Conservation (phyloP, 2,329 filamentous ascomycete species). For the Clarireedia homoeocarpa region DNA sequence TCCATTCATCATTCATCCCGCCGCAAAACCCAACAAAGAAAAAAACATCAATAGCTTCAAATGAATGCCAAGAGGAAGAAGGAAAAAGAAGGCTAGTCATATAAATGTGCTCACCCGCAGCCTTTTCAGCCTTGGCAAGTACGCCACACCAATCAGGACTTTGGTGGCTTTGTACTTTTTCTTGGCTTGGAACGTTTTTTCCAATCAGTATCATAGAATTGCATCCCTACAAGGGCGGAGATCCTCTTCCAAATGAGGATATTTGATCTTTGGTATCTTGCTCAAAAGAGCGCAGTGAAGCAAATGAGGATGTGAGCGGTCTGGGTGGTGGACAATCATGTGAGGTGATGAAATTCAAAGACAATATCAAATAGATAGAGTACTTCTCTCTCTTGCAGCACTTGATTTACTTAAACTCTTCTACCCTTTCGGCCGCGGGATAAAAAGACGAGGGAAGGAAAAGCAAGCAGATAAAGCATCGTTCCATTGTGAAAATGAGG, state of each 20-base stretch:
- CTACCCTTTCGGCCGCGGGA: too few relatives aligned
- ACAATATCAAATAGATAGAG: too few relatives aligned
- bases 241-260: not conserved
- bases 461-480: too few relatives aligned
- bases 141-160: too few relatives aligned
- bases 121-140: not conserved
- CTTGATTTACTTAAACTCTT: too few relatives aligned
- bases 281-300: not conserved
- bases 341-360: not conserved
- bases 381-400: too few relatives aligned
- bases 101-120: slow-evolving; percentile 5
- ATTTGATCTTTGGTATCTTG: not conserved
- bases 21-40: too few relatives aligned
- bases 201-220: not conserved
- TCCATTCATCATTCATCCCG: not conserved
- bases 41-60: not conserved
- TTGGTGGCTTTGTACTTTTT: too few relatives aligned
- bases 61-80: too few relatives aligned
- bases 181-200: not conserved
- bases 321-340: not conserved
- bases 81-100: not conserved
- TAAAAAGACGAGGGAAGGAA: too few relatives aligned
- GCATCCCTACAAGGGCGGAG: too few relatives aligned
- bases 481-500: not conserved
- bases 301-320: not conserved